A percentile compares a stretch with the other conserved stretches of the same genome.
phyloP scores from a whole-genome alignment of 495 filamentous ascomycete genomes.

The Tuber calosporum region DNA sequence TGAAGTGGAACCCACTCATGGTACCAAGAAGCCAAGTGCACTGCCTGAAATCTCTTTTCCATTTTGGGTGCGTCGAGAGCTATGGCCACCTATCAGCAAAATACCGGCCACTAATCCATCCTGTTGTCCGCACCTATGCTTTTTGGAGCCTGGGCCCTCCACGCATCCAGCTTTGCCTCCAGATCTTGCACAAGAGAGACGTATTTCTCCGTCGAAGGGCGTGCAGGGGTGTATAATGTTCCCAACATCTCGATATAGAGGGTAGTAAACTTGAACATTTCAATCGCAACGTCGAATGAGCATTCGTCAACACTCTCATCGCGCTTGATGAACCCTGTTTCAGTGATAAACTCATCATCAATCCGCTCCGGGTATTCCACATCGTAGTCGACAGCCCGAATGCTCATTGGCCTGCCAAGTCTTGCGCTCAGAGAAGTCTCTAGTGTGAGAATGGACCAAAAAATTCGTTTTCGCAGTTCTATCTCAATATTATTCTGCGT shows the following conservation, averaged over 20 bases:
- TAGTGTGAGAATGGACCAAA: conserved; percentile 61
- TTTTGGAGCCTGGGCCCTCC: conserved; percentile 53
- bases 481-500: conserved; percentile 54
- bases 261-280: conserved; percentile 53
- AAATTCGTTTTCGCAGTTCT: conserved; percentile 69
- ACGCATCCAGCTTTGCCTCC: conserved; percentile 54
- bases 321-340: conserved; percentile 47
- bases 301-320: conserved; percentile 55
- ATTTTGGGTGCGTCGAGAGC: conserved; percentile 47
- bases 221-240: conserved; percentile 58
- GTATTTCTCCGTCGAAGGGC: conserved; percentile 54
- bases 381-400: conserved; percentile 64
- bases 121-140: conserved; percentile 24
- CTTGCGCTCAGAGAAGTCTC: conserved; percentile 61
- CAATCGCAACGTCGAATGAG: conserved; percentile 57
- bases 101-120: conserved; percentile 35
- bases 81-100: conserved; percentile 44
- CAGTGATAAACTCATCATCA: conserved; percentile 53
- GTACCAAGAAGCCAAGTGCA: conserved; percentile 48
- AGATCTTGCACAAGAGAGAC: conserved; percentile 55
- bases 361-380: conserved; percentile 64
- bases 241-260: conserved; percentile 64
- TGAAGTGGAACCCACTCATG: conserved; percentile 45
- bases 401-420: conserved; percentile 66
- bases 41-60: conserved; percentile 48